These are phyloP conservation scores for Penicillium brevicompactum DNA, from an alignment of 2,329 filamentous ascomycete genomes.

Conservation along the genomic window DNA sequence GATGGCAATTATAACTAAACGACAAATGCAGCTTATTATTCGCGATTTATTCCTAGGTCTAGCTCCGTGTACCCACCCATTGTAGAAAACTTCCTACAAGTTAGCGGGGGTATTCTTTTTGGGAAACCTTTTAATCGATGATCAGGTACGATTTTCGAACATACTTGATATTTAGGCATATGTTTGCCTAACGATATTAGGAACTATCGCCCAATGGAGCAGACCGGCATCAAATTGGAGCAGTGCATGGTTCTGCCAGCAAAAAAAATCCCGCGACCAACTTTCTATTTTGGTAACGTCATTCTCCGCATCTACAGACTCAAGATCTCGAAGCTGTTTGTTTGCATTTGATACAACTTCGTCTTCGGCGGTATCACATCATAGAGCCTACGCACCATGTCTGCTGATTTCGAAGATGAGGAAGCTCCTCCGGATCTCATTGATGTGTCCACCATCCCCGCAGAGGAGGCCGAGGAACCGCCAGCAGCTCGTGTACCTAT, in stretches of 20 bases:
- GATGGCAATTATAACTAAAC: too few species aligned
- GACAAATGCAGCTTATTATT: too few species aligned
- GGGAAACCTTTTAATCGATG: too few species aligned
- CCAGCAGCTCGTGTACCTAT: slow-evolving; percentile 49
- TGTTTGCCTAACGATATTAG: neutral
- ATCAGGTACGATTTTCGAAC: too few species aligned
- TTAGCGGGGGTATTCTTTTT: too few species aligned
- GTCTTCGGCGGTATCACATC: neutral
- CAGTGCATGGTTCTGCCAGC: neutral
- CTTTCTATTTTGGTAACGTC: slow-evolving; percentile 22
- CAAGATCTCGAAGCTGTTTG: neutral
- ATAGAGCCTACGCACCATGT: slow-evolving; percentile 14
- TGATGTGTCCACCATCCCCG: slow-evolving; percentile 37
- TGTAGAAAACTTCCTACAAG: too few species aligned
- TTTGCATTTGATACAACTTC: slow-evolving; percentile 3
- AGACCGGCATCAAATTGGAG: neutral
- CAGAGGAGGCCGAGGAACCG: slow-evolving; percentile 27
- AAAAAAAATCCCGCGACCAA: slow-evolving; percentile 1
- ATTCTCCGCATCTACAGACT: slow-evolving; percentile 17
- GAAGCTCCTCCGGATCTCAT: slow-evolving; percentile 49
- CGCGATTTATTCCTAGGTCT: too few species aligned
- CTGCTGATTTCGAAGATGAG: slow-evolving; percentile 41
- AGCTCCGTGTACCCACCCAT: too few species aligned
- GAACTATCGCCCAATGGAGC: neutral
- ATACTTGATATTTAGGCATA: too few species aligned